Evolutionary conservation across 495 filamentous ascomycete genomes (phyloP), one percentile per base, ranked within the genome.

Genomic region (Letharia lupina): DNA sequence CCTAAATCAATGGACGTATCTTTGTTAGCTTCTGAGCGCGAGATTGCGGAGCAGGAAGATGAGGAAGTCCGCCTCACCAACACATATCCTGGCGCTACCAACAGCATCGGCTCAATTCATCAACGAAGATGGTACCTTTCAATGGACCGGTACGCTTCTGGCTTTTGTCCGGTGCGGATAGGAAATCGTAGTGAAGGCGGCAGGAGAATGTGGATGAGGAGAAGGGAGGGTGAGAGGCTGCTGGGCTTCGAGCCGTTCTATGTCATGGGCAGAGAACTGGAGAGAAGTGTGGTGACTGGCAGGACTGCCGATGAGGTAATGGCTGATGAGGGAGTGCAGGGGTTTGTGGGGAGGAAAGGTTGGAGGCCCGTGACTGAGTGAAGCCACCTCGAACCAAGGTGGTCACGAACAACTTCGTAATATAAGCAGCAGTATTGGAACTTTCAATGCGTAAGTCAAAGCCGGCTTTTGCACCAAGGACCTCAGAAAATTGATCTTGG

Each of bases 221-320:
- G 65, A 63, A 44, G 39, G 28, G 66, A 65, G 2, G 70, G 66
- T 15, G 69, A 70, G 18, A 64, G 48, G n/a, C 28, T 57, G 31
- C 58, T 73, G 7, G 75, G 74, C 1, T 87, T 83, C 65, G 78
- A 82, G 28, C 75, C 84, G 1, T 89, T 89, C 66, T 80, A 80
- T 58, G 85, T 89, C 20, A 73, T 74, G 20, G 86, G 87, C 0
- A 76, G 78, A 5, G 82, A 86, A 11, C 47, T 73, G 35, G 87
- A 89, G 74, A 74, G 81, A 60, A 89, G 86, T 71, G 75, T 88
- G 3, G 79, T 89, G 3, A 88, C 86, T 8, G 86, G 84, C 2
- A 73, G 87, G 65, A 77, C 75, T 12, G 83, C 78, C 3, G 72
- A 65, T 15, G 85, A 89, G 37, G 78, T 88, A 11, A 71, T 88